Evolutionary conservation across 1,284 basidiomycete genomes (phyloP).

Genomic region (Fomitiporia mediterranea): DNA sequence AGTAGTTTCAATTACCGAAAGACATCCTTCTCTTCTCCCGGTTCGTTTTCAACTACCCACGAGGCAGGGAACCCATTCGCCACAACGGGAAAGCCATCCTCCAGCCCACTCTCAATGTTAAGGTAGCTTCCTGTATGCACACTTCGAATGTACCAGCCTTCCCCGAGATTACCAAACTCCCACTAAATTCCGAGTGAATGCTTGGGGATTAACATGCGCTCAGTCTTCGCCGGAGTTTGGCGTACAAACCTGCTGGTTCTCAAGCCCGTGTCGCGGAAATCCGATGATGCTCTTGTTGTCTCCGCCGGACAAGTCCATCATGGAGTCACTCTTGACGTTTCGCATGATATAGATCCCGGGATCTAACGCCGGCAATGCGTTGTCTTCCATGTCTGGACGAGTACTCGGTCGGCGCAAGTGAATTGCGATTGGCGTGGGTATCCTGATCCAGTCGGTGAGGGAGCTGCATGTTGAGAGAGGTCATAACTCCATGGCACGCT

Average conservation of each 20-base stretch:
- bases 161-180: slow-evolving; percentile 8
- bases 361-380: not conserved
- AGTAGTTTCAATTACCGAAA: not conserved
- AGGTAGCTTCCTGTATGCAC: slow-evolving; percentile 10
- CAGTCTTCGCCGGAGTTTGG: not conserved
- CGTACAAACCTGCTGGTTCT: slow-evolving; percentile 18
- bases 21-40: not conserved
- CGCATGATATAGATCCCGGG: slow-evolving; percentile 11
- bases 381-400: not conserved
- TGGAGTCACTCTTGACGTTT: slow-evolving; percentile 7
- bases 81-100: slow-evolving; percentile 5
- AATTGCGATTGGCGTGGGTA: not conserved
- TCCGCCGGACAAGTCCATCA: slow-evolving; percentile 15
- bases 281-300: slow-evolving; percentile 17
- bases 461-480: not conserved
- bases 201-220: not conserved
- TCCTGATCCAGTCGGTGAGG: not conserved
- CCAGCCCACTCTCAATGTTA: slow-evolving; percentile 7
- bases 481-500: not conserved
- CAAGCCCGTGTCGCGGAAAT: slow-evolving; percentile 12
- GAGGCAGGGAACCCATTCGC: slow-evolving; percentile 15
- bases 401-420: not conserved
- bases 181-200: not conserved
- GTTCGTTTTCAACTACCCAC: slow-evolving; percentile 8
- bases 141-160: slow-evolving; percentile 17